Evolutionary conservation across 441 rosid species (phyloP).

Genomic region (Jatropha podagrica): DNA sequence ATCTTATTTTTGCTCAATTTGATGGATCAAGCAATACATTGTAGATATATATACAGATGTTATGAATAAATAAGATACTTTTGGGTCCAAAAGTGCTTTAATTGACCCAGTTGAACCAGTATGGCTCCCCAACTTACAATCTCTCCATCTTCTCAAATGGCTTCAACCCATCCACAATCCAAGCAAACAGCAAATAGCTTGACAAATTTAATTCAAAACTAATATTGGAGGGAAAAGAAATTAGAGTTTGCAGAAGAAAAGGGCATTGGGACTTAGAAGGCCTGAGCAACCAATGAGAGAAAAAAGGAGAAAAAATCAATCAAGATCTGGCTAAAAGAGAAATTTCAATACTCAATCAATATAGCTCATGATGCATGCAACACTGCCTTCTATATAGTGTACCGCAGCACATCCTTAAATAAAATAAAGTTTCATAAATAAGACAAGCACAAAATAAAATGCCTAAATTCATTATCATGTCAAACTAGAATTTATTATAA

Average conservation of each 20-base stretch:
- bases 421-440: no score
- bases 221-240: not conserved
- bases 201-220: not conserved
- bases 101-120: not conserved
- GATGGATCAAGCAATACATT: not conserved
- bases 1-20: not conserved
- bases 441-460: not conserved
- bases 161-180: not conserved
- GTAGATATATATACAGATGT: not conserved
- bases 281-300: not conserved
- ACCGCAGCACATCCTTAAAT: not conserved
- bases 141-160: not conserved
- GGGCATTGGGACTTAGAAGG: not conserved
- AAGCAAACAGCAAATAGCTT: conserved; percentile 1
- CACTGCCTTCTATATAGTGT: not conserved
- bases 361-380: not conserved
- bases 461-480: not conserved
- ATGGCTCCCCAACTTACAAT: not conserved
- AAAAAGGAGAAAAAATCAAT: not conserved
- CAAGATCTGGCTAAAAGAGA: not conserved
- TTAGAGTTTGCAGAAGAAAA: not conserved
- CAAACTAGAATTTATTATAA: not conserved
- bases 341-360: not conserved
- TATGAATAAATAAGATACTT: not conserved
- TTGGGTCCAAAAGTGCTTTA: not conserved